Base-by-base conservation (phyloP, 371 early-diverging fungal genomes). In the Cokeromyces recurvatus region DNA sequence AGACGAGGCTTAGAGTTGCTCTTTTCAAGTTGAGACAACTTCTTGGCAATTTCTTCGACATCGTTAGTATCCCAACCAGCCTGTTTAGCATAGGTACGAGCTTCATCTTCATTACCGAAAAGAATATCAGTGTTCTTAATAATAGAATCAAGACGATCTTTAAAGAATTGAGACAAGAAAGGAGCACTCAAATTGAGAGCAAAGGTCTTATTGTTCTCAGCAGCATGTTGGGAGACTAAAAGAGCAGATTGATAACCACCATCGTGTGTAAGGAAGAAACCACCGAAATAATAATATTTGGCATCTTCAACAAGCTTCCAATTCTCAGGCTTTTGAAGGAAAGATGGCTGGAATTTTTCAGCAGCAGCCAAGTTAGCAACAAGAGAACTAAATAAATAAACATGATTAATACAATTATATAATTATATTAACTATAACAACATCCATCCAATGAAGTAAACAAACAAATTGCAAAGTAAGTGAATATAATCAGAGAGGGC, bases 81-180 rank as follows among this genome's bases (percentile, higher is more conserved):
- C 45, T 84, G 73, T 35, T 72, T 59, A 36, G 93, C 78, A 62
- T 84, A 92, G 32, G 95, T 85, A 27, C 71, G 85, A 36, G 96
- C 95, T 66, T 97, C 97, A 61, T 89, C 78, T 65, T 97, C 97
- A 68, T 97, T 97, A 69, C 95, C 95, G 66, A 95, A 95, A 51
- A 97, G 64, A 37, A 92, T 62, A 64, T 95, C 92, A 57, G 85
- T 79, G 77, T 94, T 94, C 36, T 90, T 87, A 45, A 89, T 53
- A 24, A 86, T 72, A 48, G 79, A 78, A 50, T 89, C 85, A 54
- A 95, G 61, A 46, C 79, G 82, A 44, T 85, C 76, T 68, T 79
- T 88, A 82, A 94, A 95, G 85, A 94, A 92, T 72, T 92, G 88
- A 39, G 91, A 78, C 45, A 95, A 77, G 79, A 95, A 97, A 36